Evolutionary conservation across 768 basidiomycete genomes (phyloP), one percentile per base, ranked within the genome.

Genomic region (Agaricus sinodeliciosus): DNA sequence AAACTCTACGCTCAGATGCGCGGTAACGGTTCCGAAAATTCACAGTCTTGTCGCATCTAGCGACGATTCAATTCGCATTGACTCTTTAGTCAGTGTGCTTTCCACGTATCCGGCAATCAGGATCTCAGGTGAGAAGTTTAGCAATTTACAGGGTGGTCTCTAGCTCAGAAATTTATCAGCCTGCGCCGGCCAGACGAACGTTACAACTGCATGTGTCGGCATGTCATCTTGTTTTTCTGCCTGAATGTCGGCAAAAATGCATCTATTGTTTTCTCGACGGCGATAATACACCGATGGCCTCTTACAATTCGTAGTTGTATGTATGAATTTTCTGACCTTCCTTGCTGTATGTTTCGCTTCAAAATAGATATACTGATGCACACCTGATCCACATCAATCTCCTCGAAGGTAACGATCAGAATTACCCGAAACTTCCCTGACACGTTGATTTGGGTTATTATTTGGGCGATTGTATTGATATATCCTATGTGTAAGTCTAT

Each of bases 151-250:
- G 67, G 80, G 54, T 58, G 68, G 19, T 72, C 74, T 6, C 73
- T 90, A 48, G 57, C 60, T 43, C 65, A 74, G 57, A 85, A 86
- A n/a, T 64, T 71, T 44, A 22, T 90, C 85, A n/a, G 84, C 84
- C 13, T 87, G 85, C 64, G 78, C 90, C 41, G 90, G 90, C 62
- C 77, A 89, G 55, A 86, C 86, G 22, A 90, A 91, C 68, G 77
- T 90, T 58, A 79, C 90, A 63, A 72, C 73, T 50, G 62, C 63
- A 87, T 89, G 80, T 73, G 37, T 43, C 19, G 48, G 3, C 19
- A 27, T 9, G 15, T 18, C 37, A 49, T 35, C 19, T 47, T 41
- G 26, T 19, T 28, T 37, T n/a, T 1, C 19, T 22, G 4, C 3
- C 19, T 48, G 4, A 9, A 15, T 9, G 3, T 31, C 31, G 31